Percentiles rank a stretch among this genome's conserved stretches.
phyloP scores from a whole-genome alignment of 1,284 basidiomycete genomes.

The Omphalotus olearius region DNA sequence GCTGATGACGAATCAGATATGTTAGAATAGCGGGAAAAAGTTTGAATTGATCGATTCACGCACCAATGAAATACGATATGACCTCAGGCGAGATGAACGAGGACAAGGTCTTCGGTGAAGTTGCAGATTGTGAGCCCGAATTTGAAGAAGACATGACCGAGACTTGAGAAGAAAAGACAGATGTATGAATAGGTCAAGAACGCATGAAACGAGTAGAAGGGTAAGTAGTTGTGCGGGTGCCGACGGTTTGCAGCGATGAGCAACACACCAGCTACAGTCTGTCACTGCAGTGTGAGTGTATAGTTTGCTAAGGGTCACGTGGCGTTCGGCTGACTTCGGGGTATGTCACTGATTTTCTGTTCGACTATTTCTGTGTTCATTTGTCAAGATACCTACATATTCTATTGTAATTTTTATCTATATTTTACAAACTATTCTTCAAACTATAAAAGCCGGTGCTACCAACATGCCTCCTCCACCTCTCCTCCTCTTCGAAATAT shows the following conservation, averaged over 20 bases:
- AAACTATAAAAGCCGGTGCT: no score
- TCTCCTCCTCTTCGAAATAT: neutral
- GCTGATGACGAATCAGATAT: conserved; percentile 52
- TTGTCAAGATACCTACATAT: no score
- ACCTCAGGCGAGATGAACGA: conserved; percentile 45
- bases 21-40: conserved; percentile 16
- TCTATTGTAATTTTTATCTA: no score
- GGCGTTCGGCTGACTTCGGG: neutral
- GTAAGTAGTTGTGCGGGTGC: neutral
- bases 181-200: neutral
- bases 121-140: neutral
- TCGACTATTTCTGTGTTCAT: no score
- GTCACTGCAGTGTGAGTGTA: no score
- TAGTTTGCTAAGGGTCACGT: neutral
- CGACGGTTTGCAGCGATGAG: neutral
- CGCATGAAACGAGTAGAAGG: conserved; percentile 1
- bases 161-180: neutral
- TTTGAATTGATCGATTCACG: conserved; percentile 13
- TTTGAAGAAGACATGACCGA: conserved; percentile 3
- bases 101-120: neutral
- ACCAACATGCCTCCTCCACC: no score
- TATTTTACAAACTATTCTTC: no score
- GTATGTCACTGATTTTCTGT: no score
- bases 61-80: conserved; percentile 52
- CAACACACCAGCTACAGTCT: no score